Conservation (phyloP, 2,329 filamentous ascomycete species). For the Exophiala viscosa region DNA sequence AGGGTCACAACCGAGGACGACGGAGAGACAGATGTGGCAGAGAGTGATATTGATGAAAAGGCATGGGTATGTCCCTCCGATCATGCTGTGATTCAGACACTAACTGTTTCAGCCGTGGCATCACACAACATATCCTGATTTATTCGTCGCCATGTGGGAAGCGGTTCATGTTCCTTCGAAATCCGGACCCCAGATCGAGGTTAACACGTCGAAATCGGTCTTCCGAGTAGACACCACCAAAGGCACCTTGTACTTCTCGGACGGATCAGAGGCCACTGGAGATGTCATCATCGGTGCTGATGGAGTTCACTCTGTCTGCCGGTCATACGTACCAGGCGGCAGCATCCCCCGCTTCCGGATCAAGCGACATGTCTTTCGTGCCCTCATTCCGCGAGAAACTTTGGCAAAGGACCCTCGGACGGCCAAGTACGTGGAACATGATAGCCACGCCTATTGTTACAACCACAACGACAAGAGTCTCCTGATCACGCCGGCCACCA, state of each 20-base stretch:
- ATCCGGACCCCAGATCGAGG: slow-evolving; percentile 3
- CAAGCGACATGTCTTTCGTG: slow-evolving; percentile 50
- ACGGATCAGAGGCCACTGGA: slow-evolving; percentile 42
- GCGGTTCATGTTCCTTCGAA: background rate
- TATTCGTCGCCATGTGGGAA: slow-evolving; percentile 4
- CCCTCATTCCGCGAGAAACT: slow-evolving; percentile 49
- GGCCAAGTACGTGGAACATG: slow-evolving; percentile 35
- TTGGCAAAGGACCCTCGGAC: slow-evolving; percentile 39
- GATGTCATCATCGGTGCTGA: slow-evolving; percentile 55
- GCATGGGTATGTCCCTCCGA: slow-evolving; percentile 3
- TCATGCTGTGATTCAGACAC: background rate
- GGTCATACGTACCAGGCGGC: slow-evolving; percentile 31
- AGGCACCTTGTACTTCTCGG: slow-evolving; percentile 43
- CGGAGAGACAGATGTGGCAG: background rate
- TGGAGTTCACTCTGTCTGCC: slow-evolving; percentile 43
- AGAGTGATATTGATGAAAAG: slow-evolving; percentile 2
- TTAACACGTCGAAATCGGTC: slow-evolving; percentile 1
- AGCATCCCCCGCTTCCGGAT: slow-evolving; percentile 18
- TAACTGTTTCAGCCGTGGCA: slow-evolving; percentile 9
- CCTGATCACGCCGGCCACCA: slow-evolving; percentile 5
- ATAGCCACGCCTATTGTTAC: slow-evolving; percentile 32
- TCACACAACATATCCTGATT: slow-evolving; percentile 13
- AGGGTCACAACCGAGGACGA: background rate
- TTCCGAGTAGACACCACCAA: slow-evolving; percentile 31
- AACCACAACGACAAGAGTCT: slow-evolving; percentile 7